Conservation (phyloP, 148 eudicot species). For the Simmondsia chinensis region DNA sequence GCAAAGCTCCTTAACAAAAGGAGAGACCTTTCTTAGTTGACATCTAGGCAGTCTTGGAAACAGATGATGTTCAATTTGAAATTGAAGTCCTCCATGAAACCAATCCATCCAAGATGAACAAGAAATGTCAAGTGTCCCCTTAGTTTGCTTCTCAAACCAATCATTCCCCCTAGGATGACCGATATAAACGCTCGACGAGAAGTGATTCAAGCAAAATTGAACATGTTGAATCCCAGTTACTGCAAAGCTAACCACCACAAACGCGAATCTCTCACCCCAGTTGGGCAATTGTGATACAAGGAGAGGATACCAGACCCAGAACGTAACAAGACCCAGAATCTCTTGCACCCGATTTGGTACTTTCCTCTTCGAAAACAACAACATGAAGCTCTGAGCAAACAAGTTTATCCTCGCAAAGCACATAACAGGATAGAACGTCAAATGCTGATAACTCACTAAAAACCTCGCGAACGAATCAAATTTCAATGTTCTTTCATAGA, state of each 20-base stretch:
- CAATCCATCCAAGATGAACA: conserved; percentile 56
- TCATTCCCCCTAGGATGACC: conserved; percentile 35
- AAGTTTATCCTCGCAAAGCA: conserved; percentile 30
- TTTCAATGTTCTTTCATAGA: conserved; percentile 29
- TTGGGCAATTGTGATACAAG: conserved; percentile 37
- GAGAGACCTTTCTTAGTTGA: conserved; percentile 39
- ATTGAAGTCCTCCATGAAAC: conserved; percentile 58
- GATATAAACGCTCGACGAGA: conserved; percentile 28
- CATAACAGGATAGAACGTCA: conserved; percentile 43
- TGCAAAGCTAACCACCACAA: conserved; percentile 19
- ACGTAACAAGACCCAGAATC: conserved; percentile 26
- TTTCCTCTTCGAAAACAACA: conserved; percentile 28
- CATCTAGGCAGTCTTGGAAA: conserved; percentile 43
- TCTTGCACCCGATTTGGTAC: conserved; percentile 30
- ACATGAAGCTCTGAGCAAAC: conserved; percentile 29
- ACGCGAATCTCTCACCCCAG: conserved; percentile 30
- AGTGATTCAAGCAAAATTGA: conserved; percentile 44
- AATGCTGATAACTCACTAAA: conserved; percentile 41
- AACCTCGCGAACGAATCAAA: conserved; percentile 34
- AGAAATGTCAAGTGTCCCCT: conserved; percentile 23
- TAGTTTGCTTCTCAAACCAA: conserved; percentile 50
- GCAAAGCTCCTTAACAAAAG: conserved; percentile 44
- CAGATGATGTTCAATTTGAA: conserved; percentile 48
- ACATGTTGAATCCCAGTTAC: conserved; percentile 44
- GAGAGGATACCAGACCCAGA: conserved; percentile 47